Evolutionary conservation across 352 stramenopile genomes (phyloP), one percentile per base, ranked within the genome.

Genomic region (Phytophthora megakarya): DNA sequence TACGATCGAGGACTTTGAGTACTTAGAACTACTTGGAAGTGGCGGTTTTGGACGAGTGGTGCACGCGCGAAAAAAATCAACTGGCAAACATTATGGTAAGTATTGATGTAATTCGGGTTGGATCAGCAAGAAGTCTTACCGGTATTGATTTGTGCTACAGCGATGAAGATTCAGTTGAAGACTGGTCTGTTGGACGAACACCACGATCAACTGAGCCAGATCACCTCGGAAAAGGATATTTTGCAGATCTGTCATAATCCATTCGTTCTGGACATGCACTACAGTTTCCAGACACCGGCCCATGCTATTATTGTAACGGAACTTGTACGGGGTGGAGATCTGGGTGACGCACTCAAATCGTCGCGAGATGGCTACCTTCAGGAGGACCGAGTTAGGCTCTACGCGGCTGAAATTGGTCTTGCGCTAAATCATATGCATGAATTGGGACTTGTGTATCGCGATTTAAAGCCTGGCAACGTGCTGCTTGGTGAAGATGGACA

Each of bases 131-230:
- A n/a, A 11, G 32, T 37, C 35, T 57, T 30, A 65, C 25, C 8
- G 7, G 21, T 38, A 8, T 30, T 67, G 21, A 61, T 10, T 37
- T 39, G 13, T 35, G 30, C 3, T 46, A 38, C 49, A 93, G 81
- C 91, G 0, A 97, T 97, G 74, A 97, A 97, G 63, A 92, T 97
- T 56, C 90, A 97, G 75, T 74, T 96, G 39, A 97, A 98, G 74
- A 84, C 81, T 11, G 87, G 86, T 39, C 67, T 98, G 30, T 50
- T 97, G 19, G 88, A 97, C 54, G 86, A 90, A 46, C 89, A 93
- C 54, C 86, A 89, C 62, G 80, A 93, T 40, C 86, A 91, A 56
- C 69, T 93, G 57, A 85, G 77, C 48, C 85, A 95, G 62, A 94
- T 95, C 55, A 92, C 89, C 18, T 93, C 89, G 7, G 91, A 96